Base-by-base conservation (phyloP, 2,329 filamentous ascomycete species). In the Fusarium sp. region DNA sequence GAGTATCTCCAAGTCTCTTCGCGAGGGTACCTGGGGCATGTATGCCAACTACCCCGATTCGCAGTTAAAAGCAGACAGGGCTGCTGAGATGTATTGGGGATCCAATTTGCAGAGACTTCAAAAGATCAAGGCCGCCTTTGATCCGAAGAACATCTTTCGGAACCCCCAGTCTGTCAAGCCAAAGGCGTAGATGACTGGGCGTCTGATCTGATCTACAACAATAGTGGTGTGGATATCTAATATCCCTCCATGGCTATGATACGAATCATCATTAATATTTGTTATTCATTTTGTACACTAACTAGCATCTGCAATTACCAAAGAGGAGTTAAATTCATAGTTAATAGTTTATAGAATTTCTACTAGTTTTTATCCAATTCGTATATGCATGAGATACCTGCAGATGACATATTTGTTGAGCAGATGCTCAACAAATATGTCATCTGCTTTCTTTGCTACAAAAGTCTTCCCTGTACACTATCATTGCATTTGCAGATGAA, bases 1-100 rank as follows among this genome's bases (percentile, higher is more conserved):
- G 45, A 83, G 79, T 61, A 78, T 84, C 9, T 83, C 81, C 10
- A 78, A 73, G 20, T 56, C 67, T 0, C n/a, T 79, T 14, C 66
- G 72, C 2, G 69, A 72, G 6, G 78, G 82, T 5, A 64, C 75
- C 6, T 85, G 81, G 79, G 83, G 83, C 1, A 83, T 82, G 80
- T 86, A 86, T 61, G 79, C 82, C 71, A 86, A 85, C 75, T 86
- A 86, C 30, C 81, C 81, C 1, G 84, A 86, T 64, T 81, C 83
- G 1, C 75, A 80, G 66, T 65, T 85, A 39, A 77, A 77, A n/a
- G 80, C 81, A 18, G 71, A 74, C 0, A 77, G 78, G 3, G 84
- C 83, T 0, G 81, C 83, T 6, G 68, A 54, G 34, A 76, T 79
- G 63, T 86, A 86, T 70, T 85, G 82, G 83, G 84, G 83, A 0